Evolutionary conservation across 805 yeast genomes (phyloP).

Genomic region (Lipomyces chichibuensis): DNA sequence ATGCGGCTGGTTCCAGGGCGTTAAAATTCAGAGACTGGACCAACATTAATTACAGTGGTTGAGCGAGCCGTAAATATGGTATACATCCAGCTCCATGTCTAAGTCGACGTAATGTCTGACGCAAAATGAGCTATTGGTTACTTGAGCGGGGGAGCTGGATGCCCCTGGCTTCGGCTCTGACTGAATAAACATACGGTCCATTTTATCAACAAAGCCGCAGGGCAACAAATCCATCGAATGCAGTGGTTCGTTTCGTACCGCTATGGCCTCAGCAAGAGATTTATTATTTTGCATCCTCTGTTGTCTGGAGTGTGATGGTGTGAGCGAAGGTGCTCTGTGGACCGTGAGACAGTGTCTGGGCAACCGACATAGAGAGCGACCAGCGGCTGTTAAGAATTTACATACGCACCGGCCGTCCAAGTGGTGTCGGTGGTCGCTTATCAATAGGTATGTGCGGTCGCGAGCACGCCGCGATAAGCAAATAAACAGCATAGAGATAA

Average conservation of each 20-base stretch:
- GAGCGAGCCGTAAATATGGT: too few species aligned
- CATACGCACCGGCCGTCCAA: not conserved
- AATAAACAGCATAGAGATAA: not conserved
- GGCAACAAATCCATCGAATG: not conserved
- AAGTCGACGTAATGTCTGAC: too few species aligned
- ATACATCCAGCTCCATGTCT: too few species aligned
- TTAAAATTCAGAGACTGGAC: too few species aligned
- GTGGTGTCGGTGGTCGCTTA: not conserved
- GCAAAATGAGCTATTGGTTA: too few species aligned
- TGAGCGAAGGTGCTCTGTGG: not conserved
- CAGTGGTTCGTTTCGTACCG: not conserved
- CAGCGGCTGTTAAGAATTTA: too few species aligned
- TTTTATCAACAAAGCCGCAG: too few species aligned
- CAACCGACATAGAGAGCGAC: not conserved
- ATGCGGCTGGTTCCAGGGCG: too few species aligned
- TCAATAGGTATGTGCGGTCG: not conserved
- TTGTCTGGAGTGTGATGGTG: not conserved
- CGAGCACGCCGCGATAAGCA: not conserved
- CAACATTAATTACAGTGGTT: too few species aligned
- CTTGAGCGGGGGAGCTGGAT: too few species aligned
- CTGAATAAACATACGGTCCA: too few species aligned
- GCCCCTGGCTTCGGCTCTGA: too few species aligned
- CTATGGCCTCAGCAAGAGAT: not conserved
- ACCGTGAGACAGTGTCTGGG: not conserved
- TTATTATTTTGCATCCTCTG: not conserved